These are phyloP conservation scores for Plicaturopsis crispa DNA, from an alignment of 768 basidiomycete species.

Conservation along the genomic window DNA sequence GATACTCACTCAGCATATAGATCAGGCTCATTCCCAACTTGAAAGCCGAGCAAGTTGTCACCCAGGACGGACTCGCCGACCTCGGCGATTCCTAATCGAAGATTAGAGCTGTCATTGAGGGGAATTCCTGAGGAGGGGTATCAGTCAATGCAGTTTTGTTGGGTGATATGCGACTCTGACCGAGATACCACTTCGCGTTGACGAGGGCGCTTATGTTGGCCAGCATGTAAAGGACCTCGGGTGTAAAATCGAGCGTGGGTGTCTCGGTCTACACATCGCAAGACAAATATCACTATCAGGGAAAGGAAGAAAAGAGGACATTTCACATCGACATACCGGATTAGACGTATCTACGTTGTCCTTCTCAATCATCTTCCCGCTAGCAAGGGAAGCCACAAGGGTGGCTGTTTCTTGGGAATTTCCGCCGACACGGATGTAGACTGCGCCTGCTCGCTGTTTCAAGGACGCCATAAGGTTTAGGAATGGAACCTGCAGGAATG, in stretches of 20 bases:
- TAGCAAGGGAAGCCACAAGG: conserved; percentile 39
- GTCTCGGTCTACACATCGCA: conserved; percentile 54
- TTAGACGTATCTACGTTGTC: conserved; percentile 23
- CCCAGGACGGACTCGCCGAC: conserved; percentile 34
- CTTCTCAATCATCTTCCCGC: conserved; percentile 46
- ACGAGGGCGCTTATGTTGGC: conserved; percentile 49
- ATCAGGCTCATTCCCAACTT: conserved; percentile 58
- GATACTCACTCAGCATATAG: conserved; percentile 29
- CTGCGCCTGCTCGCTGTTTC: conserved; percentile 51
- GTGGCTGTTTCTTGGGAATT: conserved; percentile 68
- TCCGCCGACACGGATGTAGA: conserved; percentile 68
- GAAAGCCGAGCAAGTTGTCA: conserved; percentile 34
- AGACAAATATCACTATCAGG: conserved; percentile 3
- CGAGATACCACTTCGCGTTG: conserved; percentile 61
- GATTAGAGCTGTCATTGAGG: conserved; percentile 57
- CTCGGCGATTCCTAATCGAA: conserved; percentile 12
- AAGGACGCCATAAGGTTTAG: conserved; percentile 76
- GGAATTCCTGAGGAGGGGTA: conserved; percentile 41
- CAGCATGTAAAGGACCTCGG: conserved; percentile 62
- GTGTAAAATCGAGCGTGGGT: conserved; percentile 55
- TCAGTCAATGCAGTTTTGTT: no score
- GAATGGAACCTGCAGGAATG: no score
- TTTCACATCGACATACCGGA: conserved; percentile 16
- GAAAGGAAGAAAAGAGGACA: not conserved
- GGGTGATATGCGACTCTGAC: no score